Percentiles rank a stretch among this genome's conserved stretches.
phyloP scores from a whole-genome alignment of 2,329 filamentous ascomycete genomes.

The Fusarium sp. region DNA sequence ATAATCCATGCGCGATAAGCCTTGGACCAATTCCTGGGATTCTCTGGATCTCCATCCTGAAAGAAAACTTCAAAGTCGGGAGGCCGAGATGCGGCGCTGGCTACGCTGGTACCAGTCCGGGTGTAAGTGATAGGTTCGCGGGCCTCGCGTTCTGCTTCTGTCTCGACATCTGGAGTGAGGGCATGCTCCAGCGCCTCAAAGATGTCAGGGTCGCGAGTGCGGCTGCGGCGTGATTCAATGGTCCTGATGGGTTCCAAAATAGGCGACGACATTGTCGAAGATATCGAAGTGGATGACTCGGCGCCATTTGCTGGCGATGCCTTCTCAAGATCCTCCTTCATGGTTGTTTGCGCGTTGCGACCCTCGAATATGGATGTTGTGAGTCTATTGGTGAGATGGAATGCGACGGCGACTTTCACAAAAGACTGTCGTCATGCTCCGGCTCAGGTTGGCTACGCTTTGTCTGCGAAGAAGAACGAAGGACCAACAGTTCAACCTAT shows the following conservation, averaged over 20 bases:
- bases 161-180: constrained; percentile 52
- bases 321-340: constrained; percentile 38
- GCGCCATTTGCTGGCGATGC: constrained; percentile 23
- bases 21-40: constrained; percentile 76
- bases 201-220: constrained; percentile 42
- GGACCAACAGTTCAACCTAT: not conserved
- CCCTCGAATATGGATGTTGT: not conserved
- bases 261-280: constrained; percentile 34
- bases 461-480: not conserved
- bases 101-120: constrained; percentile 55
- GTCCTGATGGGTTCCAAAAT: constrained; percentile 43
- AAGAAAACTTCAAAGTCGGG: constrained; percentile 81
- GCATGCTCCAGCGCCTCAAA: constrained; percentile 53
- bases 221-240: constrained; percentile 35
- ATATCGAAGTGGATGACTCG: constrained; percentile 25
- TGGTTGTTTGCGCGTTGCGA: constrained; percentile 9
- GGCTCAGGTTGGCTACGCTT: not conserved
- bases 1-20: constrained; percentile 57
- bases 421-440: constrained; percentile 15
- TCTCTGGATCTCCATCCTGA: constrained; percentile 69
- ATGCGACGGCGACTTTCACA: constrained; percentile 17
- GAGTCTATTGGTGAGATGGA: not conserved
- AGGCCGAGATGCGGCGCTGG: constrained; percentile 56
- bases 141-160: constrained; percentile 52
- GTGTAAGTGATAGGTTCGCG: constrained; percentile 60